Base-by-base conservation (phyloP, 208 protist species). In the Leishmania gerbilli region DNA sequence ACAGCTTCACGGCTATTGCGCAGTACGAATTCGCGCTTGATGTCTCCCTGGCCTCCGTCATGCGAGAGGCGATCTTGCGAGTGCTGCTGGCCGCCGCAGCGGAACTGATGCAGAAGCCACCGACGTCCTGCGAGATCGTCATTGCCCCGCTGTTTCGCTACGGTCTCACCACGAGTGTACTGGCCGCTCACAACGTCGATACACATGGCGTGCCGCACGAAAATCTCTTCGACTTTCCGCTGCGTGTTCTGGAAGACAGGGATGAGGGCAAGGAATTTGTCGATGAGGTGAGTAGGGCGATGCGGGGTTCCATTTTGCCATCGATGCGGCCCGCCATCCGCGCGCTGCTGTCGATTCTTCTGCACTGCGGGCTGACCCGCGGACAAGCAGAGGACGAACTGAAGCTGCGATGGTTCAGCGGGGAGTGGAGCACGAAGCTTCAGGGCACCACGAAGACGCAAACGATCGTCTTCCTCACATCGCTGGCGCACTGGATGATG, bases 341-440 rank as follows among this genome's bases (percentile, higher is more conserved):
- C 71, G 90, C 92, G n/a, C 80, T 98, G 64, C 87, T 98, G 8
- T 87, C 93, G 31, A 87, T 98, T 31, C 91, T 98, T 15, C 88
- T 98, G 40, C 91, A 96, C 77, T 90, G 89, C 71, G 95, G 95
- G 24, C 76, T 90, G 3, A 90, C 75, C 56, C 78, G 81, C 65
- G 87, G 91, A 60, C 89, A 95, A 68, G 93, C 93, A 19, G 89
- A 92, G 55, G 92, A 96, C 60, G 93, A 96, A 82, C 87, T 98
- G 68, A 95, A 94, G 85, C 82, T 95, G 65, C 85, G 92, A 31
- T 97, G 95, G 95, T 95, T 98, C 68, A 95, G 90, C 77, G 90
- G 93, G 19, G 93, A 98, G 79, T 98, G 95, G 93, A 93, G 93
- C 74, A 91, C 82, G 47, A 88, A 89, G 84, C 86, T 98, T 53